phyloP scores from a whole-genome alignment of 306 rosid genomes.

The Ziziphus jujuba region DNA sequence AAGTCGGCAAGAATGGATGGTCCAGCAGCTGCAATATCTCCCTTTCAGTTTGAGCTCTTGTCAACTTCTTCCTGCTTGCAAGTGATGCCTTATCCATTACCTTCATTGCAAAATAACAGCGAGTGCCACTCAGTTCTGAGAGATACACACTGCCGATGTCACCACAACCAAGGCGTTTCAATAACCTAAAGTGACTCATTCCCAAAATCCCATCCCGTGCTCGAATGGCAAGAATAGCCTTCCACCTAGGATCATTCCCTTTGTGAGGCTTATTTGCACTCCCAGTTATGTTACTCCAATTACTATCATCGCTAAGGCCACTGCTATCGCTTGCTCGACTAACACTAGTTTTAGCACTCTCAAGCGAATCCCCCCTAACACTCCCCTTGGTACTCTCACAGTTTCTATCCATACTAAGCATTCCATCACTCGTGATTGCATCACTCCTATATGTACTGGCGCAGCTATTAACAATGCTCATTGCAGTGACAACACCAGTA shows the following conservation, averaged over 20 bases:
- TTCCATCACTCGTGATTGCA: constrained; percentile 73
- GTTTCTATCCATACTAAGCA: constrained; percentile 89
- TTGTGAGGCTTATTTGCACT: constrained; percentile 99
- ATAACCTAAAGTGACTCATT: constrained; percentile 93
- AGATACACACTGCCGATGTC: constrained; percentile 99
- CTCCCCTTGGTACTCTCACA: constrained; percentile 80
- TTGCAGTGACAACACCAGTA: constrained; percentile 80
- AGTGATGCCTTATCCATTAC: constrained; percentile 99
- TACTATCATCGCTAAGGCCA: constrained; percentile 96
- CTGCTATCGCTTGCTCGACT: constrained; percentile 95
- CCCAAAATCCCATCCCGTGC: constrained; percentile 91
- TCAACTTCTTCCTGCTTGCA: constrained; percentile 92
- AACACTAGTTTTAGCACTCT: constrained; percentile 90
- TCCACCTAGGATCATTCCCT: constrained; percentile 99
- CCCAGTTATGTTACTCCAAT: constrained; percentile 96
- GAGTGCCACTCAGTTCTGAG: constrained; percentile 93
- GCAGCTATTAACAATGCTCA: constrained; percentile 92
- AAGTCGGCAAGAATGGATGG: constrained; percentile 96
- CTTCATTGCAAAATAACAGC: constrained; percentile 96
- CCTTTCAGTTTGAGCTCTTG: constrained; percentile 95
- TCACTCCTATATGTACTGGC: constrained; percentile 89
- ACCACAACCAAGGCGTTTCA: constrained; percentile 96
- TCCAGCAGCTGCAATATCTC: constrained; percentile 96
- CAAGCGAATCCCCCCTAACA: constrained; percentile 90
- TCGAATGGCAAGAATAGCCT: constrained; percentile 94